phyloP scores from a whole-genome alignment of 345 rosid genomes.

The Pistacia integerrima region DNA sequence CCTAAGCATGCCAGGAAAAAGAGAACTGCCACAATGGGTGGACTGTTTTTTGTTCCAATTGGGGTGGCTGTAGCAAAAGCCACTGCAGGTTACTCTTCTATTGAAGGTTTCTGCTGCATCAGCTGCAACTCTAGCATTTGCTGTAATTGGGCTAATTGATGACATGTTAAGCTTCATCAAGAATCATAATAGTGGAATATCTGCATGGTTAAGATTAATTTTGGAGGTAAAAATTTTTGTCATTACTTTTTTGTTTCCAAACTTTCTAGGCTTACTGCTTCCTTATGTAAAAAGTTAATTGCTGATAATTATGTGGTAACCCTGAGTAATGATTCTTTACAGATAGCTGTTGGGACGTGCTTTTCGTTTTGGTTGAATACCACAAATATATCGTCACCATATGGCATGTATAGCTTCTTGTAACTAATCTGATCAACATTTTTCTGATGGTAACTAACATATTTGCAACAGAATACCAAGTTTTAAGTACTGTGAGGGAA shows the following conservation, averaged over 20 bases:
- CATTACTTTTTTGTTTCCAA: conserved; percentile 13
- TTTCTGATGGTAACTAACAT: conserved; percentile 80
- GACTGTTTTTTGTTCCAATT: conserved; percentile 71
- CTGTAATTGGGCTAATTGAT: conserved; percentile 69
- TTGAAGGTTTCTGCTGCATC: conserved; percentile 79
- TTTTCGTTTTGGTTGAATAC: conserved; percentile 84
- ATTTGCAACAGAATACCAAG: conserved; percentile 21
- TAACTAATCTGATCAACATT: conserved; percentile 73
- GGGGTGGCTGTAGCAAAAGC: conserved; percentile 71
- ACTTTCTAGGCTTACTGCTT: not conserved
- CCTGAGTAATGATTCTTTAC: conserved; percentile 23
- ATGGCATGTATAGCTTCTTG: conserved; percentile 99
- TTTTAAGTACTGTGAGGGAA: not conserved
- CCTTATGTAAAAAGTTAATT: conserved; percentile 4
- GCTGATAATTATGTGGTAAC: conserved; percentile 21
- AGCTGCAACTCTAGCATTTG: conserved; percentile 65
- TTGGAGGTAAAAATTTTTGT: conserved; percentile 56
- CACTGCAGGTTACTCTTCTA: conserved; percentile 54
- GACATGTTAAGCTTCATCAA: conserved; percentile 53
- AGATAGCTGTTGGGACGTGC: conserved; percentile 70
- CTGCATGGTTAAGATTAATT: conserved; percentile 52
- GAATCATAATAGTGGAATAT: conserved; percentile 46
- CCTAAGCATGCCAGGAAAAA: conserved; percentile 43
- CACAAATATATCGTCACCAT: conserved; percentile 68
- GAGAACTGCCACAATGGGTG: conserved; percentile 87